Percentiles rank a stretch among this genome's conserved stretches.
phyloP scores from a whole-genome alignment of 2,329 filamentous ascomycete species.

The Colletotrichum siamense region DNA sequence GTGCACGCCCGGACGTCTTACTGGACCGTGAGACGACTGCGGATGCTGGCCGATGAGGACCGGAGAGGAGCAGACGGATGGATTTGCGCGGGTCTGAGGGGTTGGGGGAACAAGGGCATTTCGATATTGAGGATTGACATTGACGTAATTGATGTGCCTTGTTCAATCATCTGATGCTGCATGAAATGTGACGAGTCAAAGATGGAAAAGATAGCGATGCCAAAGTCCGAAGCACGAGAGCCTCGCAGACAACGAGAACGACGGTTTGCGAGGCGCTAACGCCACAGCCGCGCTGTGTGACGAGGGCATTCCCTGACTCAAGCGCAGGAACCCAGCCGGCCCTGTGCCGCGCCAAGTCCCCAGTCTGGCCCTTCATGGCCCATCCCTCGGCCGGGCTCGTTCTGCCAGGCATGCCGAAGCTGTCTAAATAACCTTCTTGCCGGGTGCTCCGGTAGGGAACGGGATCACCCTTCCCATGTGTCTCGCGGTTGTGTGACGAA shows the following conservation, averaged over 20 bases:
- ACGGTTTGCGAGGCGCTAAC: not conserved
- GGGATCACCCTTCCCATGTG: not conserved
- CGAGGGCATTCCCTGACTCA: conserved; percentile 7
- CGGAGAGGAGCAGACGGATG: not conserved
- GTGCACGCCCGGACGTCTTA: not conserved
- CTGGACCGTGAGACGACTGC: not conserved
- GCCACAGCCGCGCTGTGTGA: not conserved
- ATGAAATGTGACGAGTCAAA: not conserved
- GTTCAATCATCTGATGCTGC: not conserved
- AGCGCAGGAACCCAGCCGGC: not conserved
- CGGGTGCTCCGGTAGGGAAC: not conserved
- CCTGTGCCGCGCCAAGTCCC: not conserved
- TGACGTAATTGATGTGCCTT: not conserved
- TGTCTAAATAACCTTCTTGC: not conserved
- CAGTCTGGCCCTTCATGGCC: not conserved
- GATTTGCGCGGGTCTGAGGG: not conserved
- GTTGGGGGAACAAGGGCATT: not conserved
- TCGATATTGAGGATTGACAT: not conserved
- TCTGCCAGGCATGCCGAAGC: not conserved
- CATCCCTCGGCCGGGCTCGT: not conserved
- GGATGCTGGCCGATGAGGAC: not conserved
- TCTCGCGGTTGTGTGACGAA: not conserved
- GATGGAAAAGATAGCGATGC: not conserved
- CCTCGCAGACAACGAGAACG: not conserved
- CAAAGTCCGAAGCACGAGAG: not conserved